A percentile compares a stretch with the other conserved stretches of the same genome.
phyloP scores from a whole-genome alignment of 2,329 filamentous ascomycete species.

The Phoma sp. region DNA sequence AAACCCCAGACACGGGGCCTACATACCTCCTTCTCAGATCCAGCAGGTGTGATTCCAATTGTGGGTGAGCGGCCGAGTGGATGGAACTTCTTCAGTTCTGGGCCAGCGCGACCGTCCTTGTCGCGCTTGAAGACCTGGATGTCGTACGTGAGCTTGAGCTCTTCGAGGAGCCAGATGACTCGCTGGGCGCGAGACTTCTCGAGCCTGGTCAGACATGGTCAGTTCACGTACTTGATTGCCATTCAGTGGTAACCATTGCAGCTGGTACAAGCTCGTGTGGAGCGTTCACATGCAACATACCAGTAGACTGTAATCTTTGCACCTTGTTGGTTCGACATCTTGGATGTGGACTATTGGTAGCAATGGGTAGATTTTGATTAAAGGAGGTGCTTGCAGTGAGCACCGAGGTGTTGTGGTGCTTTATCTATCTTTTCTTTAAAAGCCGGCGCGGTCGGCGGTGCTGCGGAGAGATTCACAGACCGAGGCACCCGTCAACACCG shows the following conservation, averaged over 20 bases:
- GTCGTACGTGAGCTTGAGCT: slow-evolving; percentile 80
- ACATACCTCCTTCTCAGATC: slow-evolving; percentile 51
- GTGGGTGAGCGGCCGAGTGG: slow-evolving; percentile 88
- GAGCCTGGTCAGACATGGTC: slow-evolving; percentile 65
- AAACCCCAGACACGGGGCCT: background rate
- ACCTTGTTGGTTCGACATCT: slow-evolving; percentile 36
- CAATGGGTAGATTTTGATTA: no score
- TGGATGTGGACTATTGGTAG: background rate
- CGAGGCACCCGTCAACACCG: slow-evolving; percentile 9
- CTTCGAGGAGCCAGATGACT: slow-evolving; percentile 85
- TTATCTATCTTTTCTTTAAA: slow-evolving; percentile 13
- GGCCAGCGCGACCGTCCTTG: slow-evolving; percentile 72
- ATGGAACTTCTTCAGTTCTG: slow-evolving; percentile 78
- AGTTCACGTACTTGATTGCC: background rate
- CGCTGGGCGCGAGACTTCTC: slow-evolving; percentile 82
- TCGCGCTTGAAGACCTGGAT: slow-evolving; percentile 79
- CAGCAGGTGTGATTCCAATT: slow-evolving; percentile 67
- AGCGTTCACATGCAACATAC: slow-evolving; percentile 34
- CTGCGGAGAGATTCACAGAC: slow-evolving; percentile 5
- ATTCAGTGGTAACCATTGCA: no score
- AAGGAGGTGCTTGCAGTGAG: background rate
- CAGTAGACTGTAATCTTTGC: slow-evolving; percentile 48
- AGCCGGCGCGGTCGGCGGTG: slow-evolving; percentile 1
- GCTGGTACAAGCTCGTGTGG: no score
- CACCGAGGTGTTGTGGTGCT: slow-evolving; percentile 1